phyloP scores from a whole-genome alignment of 108 stramenopile genomes.

The Skeletonema marinoi region DNA sequence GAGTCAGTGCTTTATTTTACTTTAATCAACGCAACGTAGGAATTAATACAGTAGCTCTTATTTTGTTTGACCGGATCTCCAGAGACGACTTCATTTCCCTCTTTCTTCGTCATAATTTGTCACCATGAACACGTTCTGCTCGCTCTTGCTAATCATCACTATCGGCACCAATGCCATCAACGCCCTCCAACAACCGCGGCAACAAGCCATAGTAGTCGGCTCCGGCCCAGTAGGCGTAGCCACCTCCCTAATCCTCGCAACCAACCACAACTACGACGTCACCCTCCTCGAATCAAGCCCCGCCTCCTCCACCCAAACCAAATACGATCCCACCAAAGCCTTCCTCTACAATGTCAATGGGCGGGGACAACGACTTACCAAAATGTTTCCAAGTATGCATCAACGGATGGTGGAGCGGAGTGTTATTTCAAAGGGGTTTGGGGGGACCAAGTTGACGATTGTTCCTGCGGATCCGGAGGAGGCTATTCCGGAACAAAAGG shows the following conservation, averaged over 20 bases:
- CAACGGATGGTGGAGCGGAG: slow-evolving; percentile 26
- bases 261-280: slow-evolving; percentile 49
- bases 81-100: too few species aligned
- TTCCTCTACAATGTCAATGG: slow-evolving; percentile 55
- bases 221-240: slow-evolving; percentile 55
- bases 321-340: slow-evolving; percentile 57
- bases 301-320: neutral
- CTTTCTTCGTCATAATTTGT: too few species aligned
- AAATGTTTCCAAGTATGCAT: slow-evolving; percentile 44
- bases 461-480: slow-evolving; percentile 50
- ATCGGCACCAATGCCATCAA: neutral
- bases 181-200: neutral
- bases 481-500: slow-evolving; percentile 12
- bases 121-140: neutral
- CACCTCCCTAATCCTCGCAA: slow-evolving; percentile 48
- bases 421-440: slow-evolving; percentile 20
- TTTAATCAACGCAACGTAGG: too few species aligned
- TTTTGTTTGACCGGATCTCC: too few species aligned
- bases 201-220: slow-evolving; percentile 49
- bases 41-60: too few species aligned
- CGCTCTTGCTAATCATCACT: neutral
- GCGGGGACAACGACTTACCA: slow-evolving; percentile 54
- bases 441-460: slow-evolving; percentile 6
- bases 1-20: too few species aligned
- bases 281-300: slow-evolving; percentile 46